Base-by-base conservation (phyloP, 768 basidiomycete genomes). In the Coprinellus micaceus region DNA sequence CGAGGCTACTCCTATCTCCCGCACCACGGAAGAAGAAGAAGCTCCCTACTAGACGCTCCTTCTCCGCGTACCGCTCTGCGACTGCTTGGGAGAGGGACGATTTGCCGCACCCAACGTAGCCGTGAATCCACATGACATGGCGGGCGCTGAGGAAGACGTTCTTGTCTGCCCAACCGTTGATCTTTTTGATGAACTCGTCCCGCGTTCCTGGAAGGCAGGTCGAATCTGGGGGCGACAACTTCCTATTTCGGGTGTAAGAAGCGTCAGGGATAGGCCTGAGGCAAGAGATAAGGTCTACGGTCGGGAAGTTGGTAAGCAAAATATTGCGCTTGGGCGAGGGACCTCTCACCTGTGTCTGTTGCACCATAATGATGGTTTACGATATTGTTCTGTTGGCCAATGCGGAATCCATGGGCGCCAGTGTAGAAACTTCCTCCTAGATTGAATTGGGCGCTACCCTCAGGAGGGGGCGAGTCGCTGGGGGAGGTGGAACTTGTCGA, bases 1-100 rank as follows among this genome's bases (percentile, higher is more conserved):
- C 12, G 19, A 40, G 6, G 3, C 4, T 56, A 21, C 55, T 56
- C 11, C 55, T 24, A 11, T 25, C 17, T 11, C 55, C 55, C 13
- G 55, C 29, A 4, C 48, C 48, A 17, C 47, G 48, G 30, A 56
- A 50, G 39, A 56, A 56, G 36, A 56, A 56, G 55, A 56, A 49
- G 29, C 55, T 51, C 2, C 19, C 26, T 17, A 25, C 44, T 17
- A 55, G 54, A 11, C 26, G 43, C 21, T 44, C 11, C 26, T 48
- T 48, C 3, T 21, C 11, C 4, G 54, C 54, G 30, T 12, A 55
- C 7, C 13, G 44, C 26, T 53, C 52, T 9, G 52, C 52, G 4
- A 53, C 40, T 11, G 44, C 26, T 26, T 54, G 53, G 12, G 44
- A 3, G 43, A 54, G 12, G 12, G 53, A 19, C 15, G 53, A 54